Base-by-base conservation (phyloP, 1,139 yeast species). In the Saccharomyces hybrid region DNA sequence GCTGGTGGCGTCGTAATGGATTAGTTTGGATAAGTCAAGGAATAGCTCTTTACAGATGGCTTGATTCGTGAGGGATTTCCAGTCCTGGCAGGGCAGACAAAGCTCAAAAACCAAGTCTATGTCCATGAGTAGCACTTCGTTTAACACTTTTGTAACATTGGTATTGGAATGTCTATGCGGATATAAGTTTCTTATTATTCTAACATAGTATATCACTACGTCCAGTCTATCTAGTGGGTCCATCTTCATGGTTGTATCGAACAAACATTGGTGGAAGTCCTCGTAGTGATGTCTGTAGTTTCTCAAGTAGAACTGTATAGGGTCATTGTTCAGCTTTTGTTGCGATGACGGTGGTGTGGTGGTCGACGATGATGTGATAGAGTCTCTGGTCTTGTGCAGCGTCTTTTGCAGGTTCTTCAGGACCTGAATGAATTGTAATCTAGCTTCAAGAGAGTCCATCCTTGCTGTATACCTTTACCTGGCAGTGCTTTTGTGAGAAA, bases 401-500 rank as follows among this genome's bases (percentile, higher is more conserved):
- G 67, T 66, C 58, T 67, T 68, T 23, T 65, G 67, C 16, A 68
- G 52, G 41, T 60, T 61, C 54, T 67, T 67, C 48, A 68, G 60
- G 46, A 67, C 65, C 26, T 64, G 65, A 8, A 66, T 64, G 51
- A 67, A 68, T 55, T 67, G 68, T 49, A 68, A 52, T 29, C 72
- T 54, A 13, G 70, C 72, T 52, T 68, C 70, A 46, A 68, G 59
- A 3, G 72, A 64, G 51, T 68, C 72, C 72, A 68, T 68, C n/a
- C 1, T 34, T 13, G 23, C 23, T 13, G 6, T 25, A 26, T 25
- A 6, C 11, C 32, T 2, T 19, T 46, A 14, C 13, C 16, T 27
- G 32, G 32, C 23, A 25, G 14, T 14, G 5, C 59, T 59, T 47
- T 57, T 59, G 34, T 55, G 31, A 31, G 55, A 60, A 48, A 34